Evolutionary conservation across 129 eudicot genomes (phyloP), one percentile per base, ranked within the genome.

Genomic region (Chrysanthemum lavandulifolium): DNA sequence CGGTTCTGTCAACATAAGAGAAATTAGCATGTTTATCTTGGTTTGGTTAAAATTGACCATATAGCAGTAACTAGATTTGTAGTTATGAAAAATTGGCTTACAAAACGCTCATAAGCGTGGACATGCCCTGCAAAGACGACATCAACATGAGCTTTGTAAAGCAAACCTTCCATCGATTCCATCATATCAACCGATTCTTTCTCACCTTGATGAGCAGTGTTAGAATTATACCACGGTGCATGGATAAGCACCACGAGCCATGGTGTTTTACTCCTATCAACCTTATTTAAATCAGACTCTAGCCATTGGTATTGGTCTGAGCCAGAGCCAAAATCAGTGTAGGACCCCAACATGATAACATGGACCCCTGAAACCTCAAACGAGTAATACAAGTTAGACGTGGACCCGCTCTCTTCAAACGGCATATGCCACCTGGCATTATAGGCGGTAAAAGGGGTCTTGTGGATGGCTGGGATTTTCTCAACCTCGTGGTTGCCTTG

Each of bases 351-450:
- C 96, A 91, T 88, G 36, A 88, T 69, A 23, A 88, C 88, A 23
- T 91, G 97, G 21, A 79, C 89, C 0, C 90, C 93, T 0, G 85
- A 74, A 11, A 81, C 91, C 59, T 91, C 87, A 48, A 88, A 91
- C 5, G 97, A 91, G 71, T 91, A 88, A 73, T 71, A 91, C 29
- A 81, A 55, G 73, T 91, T 91, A 6, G 91, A 88, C 18, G 49
- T 7, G 0, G 97, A 91, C 5, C 80, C 90, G 45, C 97, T 91
- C 73, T 91, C 84, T 45, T 76, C 83, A 69, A 59, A 91, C 0
- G 97, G 97, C 97, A 91, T 91, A 2, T 13, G 71, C 97, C 97
- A 91, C 69, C 97, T 76, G 1, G 97, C 87, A 45, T 91, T 91
- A 73, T 88, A 91, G 23, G 97, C 62, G 2, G 79, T 84, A 59